phyloP scores from a whole-genome alignment of 2,329 filamentous ascomycete species.

The Fusarium piperis region DNA sequence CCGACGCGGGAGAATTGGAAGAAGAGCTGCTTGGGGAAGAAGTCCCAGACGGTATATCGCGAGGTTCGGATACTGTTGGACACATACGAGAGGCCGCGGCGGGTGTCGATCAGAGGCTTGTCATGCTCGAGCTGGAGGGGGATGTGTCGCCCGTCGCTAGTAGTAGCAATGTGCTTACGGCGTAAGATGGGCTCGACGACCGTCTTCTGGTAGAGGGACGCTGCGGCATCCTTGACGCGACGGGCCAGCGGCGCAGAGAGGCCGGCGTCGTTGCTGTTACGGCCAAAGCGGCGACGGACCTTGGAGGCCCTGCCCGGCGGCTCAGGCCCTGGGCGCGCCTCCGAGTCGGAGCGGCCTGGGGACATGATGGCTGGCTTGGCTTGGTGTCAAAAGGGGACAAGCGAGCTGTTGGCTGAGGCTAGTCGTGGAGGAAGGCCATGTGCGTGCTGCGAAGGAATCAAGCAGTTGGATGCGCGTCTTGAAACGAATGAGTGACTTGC shows the following conservation, averaged over 20 bases:
- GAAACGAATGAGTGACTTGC: conserved; percentile 34
- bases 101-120: conserved; percentile 58
- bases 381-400: conserved; percentile 6
- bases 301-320: conserved; percentile 15
- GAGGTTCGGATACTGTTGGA: conserved; percentile 80
- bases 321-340: conserved; percentile 16
- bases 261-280: conserved; percentile 19
- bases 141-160: conserved; percentile 72
- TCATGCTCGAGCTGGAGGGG: conserved; percentile 53
- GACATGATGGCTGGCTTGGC: conserved; percentile 28
- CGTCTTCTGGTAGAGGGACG: conserved; percentile 49
- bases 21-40: conserved; percentile 83
- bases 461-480: conserved; percentile 5
- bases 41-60: conserved; percentile 85
- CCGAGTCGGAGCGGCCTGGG: conserved; percentile 23
- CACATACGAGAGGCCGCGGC: conserved; percentile 60
- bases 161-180: conserved; percentile 74
- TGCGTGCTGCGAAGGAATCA: background rate
- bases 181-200: conserved; percentile 64
- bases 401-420: conserved; percentile 36
- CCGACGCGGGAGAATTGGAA: conserved; percentile 88
- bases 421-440: conserved; percentile 7
- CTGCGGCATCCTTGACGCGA: conserved; percentile 35
- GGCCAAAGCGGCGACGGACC: conserved; percentile 13
- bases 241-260: conserved; percentile 21